phyloP scores from a whole-genome alignment of 164 flowering plant species.

The Annona cherimola region DNA sequence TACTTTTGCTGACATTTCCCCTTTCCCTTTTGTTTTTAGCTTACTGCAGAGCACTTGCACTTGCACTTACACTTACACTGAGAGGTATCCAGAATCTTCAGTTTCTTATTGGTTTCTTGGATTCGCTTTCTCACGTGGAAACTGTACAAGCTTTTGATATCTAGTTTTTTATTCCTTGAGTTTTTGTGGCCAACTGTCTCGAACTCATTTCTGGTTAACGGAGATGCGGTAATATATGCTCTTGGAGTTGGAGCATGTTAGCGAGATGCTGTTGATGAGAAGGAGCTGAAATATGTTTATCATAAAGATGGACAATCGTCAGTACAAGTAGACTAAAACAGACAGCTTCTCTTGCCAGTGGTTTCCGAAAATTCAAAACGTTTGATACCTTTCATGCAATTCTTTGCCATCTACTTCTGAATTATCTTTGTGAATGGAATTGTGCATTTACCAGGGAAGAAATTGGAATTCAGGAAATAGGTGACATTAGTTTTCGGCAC shows the following conservation, averaged over 20 bases:
- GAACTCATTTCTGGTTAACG: conserved; percentile 14
- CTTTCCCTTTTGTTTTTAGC: too few species aligned
- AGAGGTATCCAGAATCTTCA: conserved; percentile 39
- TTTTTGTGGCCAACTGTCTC: not conserved
- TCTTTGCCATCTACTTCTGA: too few species aligned
- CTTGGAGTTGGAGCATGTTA: conserved; percentile 89
- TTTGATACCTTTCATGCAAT: too few species aligned
- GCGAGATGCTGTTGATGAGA: conserved; percentile 60
- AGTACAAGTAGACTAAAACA: conserved; percentile 65
- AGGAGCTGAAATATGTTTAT: conserved; percentile 86
- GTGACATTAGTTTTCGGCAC: too few species aligned
- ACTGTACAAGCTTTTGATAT: not conserved
- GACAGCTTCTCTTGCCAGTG: too few species aligned
- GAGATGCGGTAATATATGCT: conserved; percentile 91
- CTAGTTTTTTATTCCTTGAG: not conserved
- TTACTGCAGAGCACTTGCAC: too few species aligned
- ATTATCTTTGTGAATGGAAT: too few species aligned
- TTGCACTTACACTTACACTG: conserved; percentile 47
- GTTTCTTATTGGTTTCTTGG: not conserved
- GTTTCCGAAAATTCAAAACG: too few species aligned
- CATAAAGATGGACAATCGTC: conserved; percentile 63
- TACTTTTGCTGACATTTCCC: too few species aligned
- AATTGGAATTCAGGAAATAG: too few species aligned
- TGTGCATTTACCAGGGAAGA: too few species aligned
- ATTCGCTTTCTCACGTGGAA: not conserved